Base-by-base conservation (phyloP, 768 basidiomycete genomes). In the Macrocybe gigantea region DNA sequence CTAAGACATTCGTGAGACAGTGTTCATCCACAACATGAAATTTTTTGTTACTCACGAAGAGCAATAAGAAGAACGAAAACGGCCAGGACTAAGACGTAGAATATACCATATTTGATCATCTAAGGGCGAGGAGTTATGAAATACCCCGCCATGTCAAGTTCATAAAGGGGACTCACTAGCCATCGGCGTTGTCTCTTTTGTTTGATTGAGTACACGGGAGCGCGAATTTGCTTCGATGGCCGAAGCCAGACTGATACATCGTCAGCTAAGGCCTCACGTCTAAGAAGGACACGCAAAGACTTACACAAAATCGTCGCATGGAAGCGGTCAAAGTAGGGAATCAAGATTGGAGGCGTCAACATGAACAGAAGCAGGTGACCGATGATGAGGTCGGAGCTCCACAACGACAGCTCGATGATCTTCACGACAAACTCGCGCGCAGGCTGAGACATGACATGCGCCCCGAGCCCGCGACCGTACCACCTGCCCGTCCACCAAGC, bases 401-500 rank as follows among this genome's bases (percentile, higher is more conserved):
- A 98, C 14, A 98, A 64, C 38, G 90, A 90, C 64, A 98, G 73
- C 68, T 98, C 96, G 56, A 98, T 91, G 52, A 93, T 88, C 77
- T 99, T 99, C 71, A 98, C 95, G 53, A 97, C 70, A 58, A 92
- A 97, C 73, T 98, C 96, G 62, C 96, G 87, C 30, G 88, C 92
- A 44, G 95, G 95, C 63, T 98, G 96, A n/a, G 92, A 93, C 82
- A 95, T 89, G 38, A 86, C 93, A 63, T 92, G 85, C 5, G 80
- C 60, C 38, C 95, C 94, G 22, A 99, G 78, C 4, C 93, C 93
- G 44, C 93, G 85, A 38, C 94, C 94, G 64, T 93, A 95, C 96
- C 96, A 97, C 61, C 84, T 76, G 41, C 93, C 94, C 32, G 94
- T 95, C 96, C 96, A 99, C 95, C 95, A 99, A 6, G 94, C 94